These are phyloP conservation scores for Orbilia quercus DNA, from an alignment of 2,329 filamentous ascomycete genomes.

Conservation along the genomic window DNA sequence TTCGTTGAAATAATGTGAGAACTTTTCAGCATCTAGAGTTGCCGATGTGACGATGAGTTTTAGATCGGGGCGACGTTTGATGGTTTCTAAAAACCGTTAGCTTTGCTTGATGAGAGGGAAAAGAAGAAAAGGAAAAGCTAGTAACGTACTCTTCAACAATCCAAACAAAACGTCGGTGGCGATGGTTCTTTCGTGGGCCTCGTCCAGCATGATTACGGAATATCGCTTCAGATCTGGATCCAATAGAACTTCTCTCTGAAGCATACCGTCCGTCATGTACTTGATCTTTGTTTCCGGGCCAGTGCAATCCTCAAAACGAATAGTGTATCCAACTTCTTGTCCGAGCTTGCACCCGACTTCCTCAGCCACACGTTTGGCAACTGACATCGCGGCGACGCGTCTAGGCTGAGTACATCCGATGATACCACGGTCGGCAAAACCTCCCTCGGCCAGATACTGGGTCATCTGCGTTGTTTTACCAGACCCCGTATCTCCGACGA, in stretches of 20 bases:
- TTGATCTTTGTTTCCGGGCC: constrained; percentile 91
- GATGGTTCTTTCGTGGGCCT: constrained; percentile 97
- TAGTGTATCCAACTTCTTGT: constrained; percentile 94
- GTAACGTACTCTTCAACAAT: constrained; percentile 73
- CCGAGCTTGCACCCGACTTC: constrained; percentile 93
- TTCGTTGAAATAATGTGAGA: constrained; percentile 93
- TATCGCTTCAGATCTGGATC: constrained; percentile 90
- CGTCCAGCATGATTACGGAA: constrained; percentile 97
- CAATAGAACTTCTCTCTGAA: constrained; percentile 92
- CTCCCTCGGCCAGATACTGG: constrained; percentile 92
- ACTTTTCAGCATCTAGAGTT: constrained; percentile 96
- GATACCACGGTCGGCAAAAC: constrained; percentile 85
- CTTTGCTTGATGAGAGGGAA: not conserved
- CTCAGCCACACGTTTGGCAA: constrained; percentile 94
- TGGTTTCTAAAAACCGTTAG: constrained; percentile 71
- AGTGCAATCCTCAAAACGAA: constrained; percentile 96
- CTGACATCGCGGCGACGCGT: constrained; percentile 96
- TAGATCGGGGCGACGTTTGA: constrained; percentile 84
- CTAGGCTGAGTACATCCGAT: constrained; percentile 97
- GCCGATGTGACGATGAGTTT: constrained; percentile 97
- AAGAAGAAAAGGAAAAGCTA: not conserved
- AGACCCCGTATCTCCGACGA: constrained; percentile 96
- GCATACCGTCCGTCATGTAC: constrained; percentile 99
- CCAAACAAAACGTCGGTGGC: constrained; percentile 95
- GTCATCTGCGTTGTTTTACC: constrained; percentile 98